Base-by-base conservation (phyloP, 1,284 basidiomycete species). In the Apiotrichum sp. region DNA sequence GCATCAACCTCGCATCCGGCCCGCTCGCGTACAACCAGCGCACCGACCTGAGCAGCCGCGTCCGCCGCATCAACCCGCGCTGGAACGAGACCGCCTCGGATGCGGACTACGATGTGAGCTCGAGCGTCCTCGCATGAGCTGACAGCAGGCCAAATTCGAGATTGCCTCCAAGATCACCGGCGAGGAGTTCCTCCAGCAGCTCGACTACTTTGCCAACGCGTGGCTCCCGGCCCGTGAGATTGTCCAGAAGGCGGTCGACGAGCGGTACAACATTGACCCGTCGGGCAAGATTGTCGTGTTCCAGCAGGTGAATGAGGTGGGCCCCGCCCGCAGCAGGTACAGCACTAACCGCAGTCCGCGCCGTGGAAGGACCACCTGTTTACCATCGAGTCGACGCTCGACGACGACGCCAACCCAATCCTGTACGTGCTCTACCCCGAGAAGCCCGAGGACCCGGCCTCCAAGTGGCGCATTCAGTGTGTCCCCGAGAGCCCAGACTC, bases 401-500 rank as follows among this genome's bases (percentile, higher is more conserved):
- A 64, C n/a, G 47, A 62, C 45, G 22, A 22, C 22, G 35, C 62
- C 29, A 61, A 62, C 9, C 53, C 55, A 9, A 69, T 76, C 61
- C 80, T 89, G 48, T 98, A 98, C 72, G 82, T 95, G 55, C 79
- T 98, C 55, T 98, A 98, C 73, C 89, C 91, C 3, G 95, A 98
- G 69, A 86, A 88, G 68, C 79, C 78, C 1, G 69, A 70, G 31
- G 59, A 65, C 36, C 62, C 67, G 22, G 79, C 76, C 16, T 81
- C 79, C 32, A 90, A 86, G 70, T 98, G 95, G 95, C 85, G 96
- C 47, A 79, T 98, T 47, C 95, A 98, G 73, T 93, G 93, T 13
- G 89, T 98, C 13, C 88, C 95, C 13, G 78, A 86, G 50, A 81
- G 84, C 2, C 79, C 87, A 3, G 88, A 90, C 66, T 88, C 86